phyloP scores from a whole-genome alignment of 352 stramenopile species.

The Phytophthora pisi region DNA sequence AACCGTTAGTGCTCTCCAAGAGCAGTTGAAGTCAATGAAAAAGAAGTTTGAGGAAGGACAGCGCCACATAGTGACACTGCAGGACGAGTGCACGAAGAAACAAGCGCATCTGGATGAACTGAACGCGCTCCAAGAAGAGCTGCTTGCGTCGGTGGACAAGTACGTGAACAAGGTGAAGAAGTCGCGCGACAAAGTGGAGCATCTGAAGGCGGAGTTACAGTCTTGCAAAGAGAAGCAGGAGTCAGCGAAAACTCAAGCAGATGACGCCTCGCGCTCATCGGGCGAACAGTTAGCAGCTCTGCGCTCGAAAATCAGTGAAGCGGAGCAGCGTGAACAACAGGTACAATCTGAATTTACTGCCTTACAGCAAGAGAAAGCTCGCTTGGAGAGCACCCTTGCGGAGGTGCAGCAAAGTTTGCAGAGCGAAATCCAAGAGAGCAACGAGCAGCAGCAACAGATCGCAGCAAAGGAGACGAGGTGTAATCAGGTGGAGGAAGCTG shows the following conservation, averaged over 20 bases:
- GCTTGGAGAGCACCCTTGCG: conserved; percentile 27
- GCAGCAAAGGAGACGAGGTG: conserved; percentile 23
- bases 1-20: conserved; percentile 21
- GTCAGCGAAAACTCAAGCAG: conserved; percentile 6
- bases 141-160: conserved; percentile 64
- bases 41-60: conserved; percentile 29
- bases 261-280: conserved; percentile 22
- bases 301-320: conserved; percentile 9
- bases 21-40: conserved; percentile 17
- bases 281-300: conserved; percentile 13
- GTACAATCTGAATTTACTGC: conserved; percentile 13
- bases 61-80: conserved; percentile 14
- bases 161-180: conserved; percentile 41
- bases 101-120: conserved; percentile 60
- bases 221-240: conserved; percentile 11
- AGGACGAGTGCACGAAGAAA: conserved; percentile 27
- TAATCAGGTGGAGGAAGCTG: conserved; percentile 30
- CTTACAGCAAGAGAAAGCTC: conserved; percentile 18
- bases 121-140: conserved; percentile 69
- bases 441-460: conserved; percentile 16
- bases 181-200: conserved; percentile 30
- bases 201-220: conserved; percentile 35
- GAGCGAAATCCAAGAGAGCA: conserved; percentile 21
- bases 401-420: conserved; percentile 29
- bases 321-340: conserved; percentile 12